phyloP scores from a whole-genome alignment of 805 yeast species.

The Nakazawaea anatomiae region DNA sequence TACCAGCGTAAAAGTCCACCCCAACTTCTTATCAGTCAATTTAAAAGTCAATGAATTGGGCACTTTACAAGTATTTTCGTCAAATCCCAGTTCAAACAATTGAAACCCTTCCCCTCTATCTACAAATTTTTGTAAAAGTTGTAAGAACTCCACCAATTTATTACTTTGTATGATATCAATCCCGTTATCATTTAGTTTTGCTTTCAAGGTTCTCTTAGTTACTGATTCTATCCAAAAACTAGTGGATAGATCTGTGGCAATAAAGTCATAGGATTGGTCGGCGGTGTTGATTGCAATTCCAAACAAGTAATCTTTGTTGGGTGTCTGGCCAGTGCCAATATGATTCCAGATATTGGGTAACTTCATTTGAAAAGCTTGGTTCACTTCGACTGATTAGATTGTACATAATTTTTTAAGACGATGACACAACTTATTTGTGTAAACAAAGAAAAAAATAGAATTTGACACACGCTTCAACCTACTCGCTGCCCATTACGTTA shows the following conservation, averaged over 20 bases:
- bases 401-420: not conserved
- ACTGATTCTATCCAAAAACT: conserved; percentile 3
- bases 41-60: not conserved
- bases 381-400: not conserved
- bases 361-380: not conserved
- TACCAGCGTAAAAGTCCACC: conserved; percentile 1
- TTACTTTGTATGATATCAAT: not conserved
- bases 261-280: not conserved
- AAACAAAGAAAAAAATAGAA: no score
- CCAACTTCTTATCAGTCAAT: not conserved
- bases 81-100: not conserved
- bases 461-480: no score
- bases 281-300: not conserved
- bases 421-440: no score
- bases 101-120: not conserved
- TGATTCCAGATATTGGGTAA: conserved; percentile 2
- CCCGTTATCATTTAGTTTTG: not conserved
- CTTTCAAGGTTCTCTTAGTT: not conserved
- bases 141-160: not conserved
- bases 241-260: not conserved
- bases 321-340: not conserved
- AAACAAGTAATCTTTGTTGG: not conserved
- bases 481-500: not conserved
- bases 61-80: not conserved
- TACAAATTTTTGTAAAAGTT: not conserved